phyloP scores from a whole-genome alignment of 345 rosid genomes.

The Pistacia vera region DNA sequence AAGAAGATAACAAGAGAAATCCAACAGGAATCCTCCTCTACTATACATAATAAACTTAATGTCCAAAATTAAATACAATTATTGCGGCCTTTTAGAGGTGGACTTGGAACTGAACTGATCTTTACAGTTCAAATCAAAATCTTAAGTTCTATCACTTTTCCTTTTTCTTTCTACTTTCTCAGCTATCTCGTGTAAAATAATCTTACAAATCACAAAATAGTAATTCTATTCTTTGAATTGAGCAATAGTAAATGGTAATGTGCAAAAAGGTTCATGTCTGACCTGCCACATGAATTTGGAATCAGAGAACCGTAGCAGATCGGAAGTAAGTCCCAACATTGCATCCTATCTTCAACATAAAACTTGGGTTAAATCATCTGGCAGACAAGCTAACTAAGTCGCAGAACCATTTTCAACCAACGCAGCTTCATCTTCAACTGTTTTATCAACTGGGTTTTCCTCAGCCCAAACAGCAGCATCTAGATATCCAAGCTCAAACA shows the following conservation, averaged over 20 bases:
- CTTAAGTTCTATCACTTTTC: constrained; percentile 4
- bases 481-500: constrained; percentile 76
- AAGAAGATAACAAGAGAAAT: neutral
- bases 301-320: neutral
- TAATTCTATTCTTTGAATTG: neutral
- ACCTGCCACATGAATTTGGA: neutral
- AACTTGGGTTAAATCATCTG: neutral
- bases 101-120: neutral
- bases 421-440: constrained; percentile 42
- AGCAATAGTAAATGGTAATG: too few species aligned
- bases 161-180: neutral
- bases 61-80: neutral
- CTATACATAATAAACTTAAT: neutral
- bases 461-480: constrained; percentile 88
- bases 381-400: constrained; percentile 18
- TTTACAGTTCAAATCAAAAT: neutral
- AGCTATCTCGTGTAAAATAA: neutral
- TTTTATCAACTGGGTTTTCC: constrained; percentile 56
- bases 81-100: neutral
- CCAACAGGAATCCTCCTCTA: neutral
- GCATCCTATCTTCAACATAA: neutral
- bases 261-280: neutral
- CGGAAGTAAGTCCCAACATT: neutral
- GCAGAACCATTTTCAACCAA: constrained; percentile 25
- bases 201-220: neutral